Conservation (phyloP, 106 monocot species). For the Acanthochlamys bracteata region DNA sequence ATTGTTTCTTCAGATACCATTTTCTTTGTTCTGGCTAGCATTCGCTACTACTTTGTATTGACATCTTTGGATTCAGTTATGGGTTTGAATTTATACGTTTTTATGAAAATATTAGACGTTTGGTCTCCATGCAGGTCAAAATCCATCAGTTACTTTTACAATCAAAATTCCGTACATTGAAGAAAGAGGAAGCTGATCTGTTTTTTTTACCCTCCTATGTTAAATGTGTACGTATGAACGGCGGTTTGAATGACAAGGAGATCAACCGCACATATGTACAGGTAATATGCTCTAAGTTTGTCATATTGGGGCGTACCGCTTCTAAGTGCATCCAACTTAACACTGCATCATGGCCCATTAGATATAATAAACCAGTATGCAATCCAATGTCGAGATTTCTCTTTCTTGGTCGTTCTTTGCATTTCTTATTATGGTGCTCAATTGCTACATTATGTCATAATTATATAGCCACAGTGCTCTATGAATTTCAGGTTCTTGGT, state of each 20-base stretch:
- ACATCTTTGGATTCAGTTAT: not conserved
- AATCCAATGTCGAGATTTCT: not conserved
- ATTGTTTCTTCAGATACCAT: too few relatives aligned
- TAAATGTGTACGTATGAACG: constrained; percentile 96
- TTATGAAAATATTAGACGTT: not conserved
- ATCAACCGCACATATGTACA: constrained; percentile 89
- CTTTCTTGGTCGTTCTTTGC: not conserved
- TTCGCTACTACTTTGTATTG: not conserved
- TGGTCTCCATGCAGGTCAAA: constrained; percentile 54
- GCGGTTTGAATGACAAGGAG: constrained; percentile 91
- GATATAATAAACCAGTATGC: not conserved
- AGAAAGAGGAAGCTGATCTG: constrained; percentile 87
- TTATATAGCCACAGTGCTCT: not conserved
- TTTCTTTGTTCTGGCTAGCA: too few relatives aligned
- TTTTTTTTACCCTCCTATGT: constrained; percentile 98
- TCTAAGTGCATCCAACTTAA: not conserved
- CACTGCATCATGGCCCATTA: not conserved
- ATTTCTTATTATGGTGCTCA: not conserved
- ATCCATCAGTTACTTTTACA: constrained; percentile 73
- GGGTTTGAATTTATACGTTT: not conserved
- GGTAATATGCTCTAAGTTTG: constrained; percentile 35
- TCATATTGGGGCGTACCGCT: not conserved
- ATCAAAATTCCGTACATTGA: constrained; percentile 70
- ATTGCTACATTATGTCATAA: not conserved
- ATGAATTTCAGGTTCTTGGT: constrained; percentile 57